Conservation (phyloP, 202 grass and related monocot species). For the Panicum virgatum region DNA sequence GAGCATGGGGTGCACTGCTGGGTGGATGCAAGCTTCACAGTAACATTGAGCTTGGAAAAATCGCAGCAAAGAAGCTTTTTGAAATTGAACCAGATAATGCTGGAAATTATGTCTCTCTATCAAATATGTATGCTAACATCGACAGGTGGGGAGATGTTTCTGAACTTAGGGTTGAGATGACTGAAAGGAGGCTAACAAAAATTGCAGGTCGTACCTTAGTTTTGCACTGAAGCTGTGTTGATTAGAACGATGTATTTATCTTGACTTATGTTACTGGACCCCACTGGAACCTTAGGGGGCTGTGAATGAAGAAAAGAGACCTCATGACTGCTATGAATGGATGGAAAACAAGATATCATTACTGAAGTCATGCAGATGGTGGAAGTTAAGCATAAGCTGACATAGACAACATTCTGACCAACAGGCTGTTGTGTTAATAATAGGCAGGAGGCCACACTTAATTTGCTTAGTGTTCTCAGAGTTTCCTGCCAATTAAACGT, state of each 20-base stretch:
- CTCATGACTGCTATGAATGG: neutral
- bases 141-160: conserved; percentile 85
- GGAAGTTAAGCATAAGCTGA: conserved; percentile 23
- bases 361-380: conserved; percentile 24
- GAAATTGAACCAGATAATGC: conserved; percentile 86
- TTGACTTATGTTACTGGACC: neutral
- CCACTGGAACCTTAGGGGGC: neutral
- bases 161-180: conserved; percentile 68
- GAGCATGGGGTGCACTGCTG: conserved; percentile 92
- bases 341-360: conserved; percentile 10
- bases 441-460: conserved; percentile 1
- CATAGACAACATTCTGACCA: neutral
- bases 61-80: conserved; percentile 78
- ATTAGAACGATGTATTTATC: conserved; percentile 24
- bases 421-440: conserved; percentile 33
- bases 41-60: conserved; percentile 70
- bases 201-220: conserved; percentile 62
- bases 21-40: conserved; percentile 66
- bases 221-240: conserved; percentile 43
- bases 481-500: neutral
- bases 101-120: conserved; percentile 84
- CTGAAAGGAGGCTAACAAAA: conserved; percentile 69
- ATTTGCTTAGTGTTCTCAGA: neutral
- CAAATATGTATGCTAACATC: conserved; percentile 85
- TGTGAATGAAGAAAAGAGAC: conserved; percentile 23